Percentiles rank a stretch among this genome's conserved stretches.
These are phyloP conservation scores for Eucommia ulmoides DNA, from an alignment of 257 asterid species.

Conservation along the genomic window DNA sequence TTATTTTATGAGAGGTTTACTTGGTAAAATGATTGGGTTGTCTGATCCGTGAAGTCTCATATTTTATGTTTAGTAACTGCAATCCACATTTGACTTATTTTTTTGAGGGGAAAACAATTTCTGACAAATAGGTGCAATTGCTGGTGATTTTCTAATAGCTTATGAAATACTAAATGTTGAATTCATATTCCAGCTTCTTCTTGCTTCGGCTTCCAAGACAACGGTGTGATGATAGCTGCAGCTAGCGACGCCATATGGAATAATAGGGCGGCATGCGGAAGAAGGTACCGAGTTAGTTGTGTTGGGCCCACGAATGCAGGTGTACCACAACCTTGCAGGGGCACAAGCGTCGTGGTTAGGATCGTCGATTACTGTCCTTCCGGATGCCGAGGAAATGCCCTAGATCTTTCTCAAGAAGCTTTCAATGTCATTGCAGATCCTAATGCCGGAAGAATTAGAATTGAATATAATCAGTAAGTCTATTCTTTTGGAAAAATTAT, in stretches of 20 bases:
- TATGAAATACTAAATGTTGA: too few relatives aligned
- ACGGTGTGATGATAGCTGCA: constrained; percentile 32
- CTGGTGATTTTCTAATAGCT: background rate
- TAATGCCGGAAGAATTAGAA: constrained; percentile 26
- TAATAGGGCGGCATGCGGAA: constrained; percentile 30
- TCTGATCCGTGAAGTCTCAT: background rate
- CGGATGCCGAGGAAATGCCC: constrained; percentile 14
- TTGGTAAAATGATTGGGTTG: background rate
- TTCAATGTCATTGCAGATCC: constrained; percentile 29
- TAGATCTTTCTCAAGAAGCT: constrained; percentile 43
- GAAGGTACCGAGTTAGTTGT: constrained; percentile 22
- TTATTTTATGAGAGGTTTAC: background rate
- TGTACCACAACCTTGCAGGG: constrained; percentile 26
- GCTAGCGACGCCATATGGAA: constrained; percentile 17
- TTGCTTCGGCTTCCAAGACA: constrained; percentile 25
- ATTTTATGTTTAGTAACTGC: background rate
- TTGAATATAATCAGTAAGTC: constrained; percentile 22
- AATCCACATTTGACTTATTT: background rate
- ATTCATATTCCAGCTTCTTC: constrained; percentile 53
- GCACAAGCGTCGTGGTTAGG: constrained; percentile 19
- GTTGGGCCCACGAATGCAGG: constrained; percentile 27
- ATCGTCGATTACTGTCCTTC: constrained; percentile 37
- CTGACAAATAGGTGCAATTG: background rate
- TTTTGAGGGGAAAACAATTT: background rate
- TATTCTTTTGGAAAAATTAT: too few relatives aligned